Percentiles rank a stretch among this genome's conserved stretches.
Evolutionary conservation across 73 alveolate species (phyloP).

Genomic region (Blepharisma stoltei): DNA sequence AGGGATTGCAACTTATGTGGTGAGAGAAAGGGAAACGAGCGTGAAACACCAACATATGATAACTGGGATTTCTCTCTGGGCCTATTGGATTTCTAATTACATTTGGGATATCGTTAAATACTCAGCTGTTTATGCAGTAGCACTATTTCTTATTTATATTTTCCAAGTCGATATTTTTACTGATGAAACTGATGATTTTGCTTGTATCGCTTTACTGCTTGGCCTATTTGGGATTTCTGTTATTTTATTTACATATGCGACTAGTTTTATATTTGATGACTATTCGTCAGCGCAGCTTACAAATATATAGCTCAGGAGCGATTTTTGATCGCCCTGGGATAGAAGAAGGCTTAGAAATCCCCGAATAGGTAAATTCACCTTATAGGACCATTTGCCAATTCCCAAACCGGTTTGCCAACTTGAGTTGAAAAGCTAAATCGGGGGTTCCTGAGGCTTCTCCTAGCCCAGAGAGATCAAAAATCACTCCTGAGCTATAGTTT

Average conservation of each 20-base stretch:
- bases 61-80: conserved; percentile 73
- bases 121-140: conserved; percentile 53
- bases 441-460: too few relatives aligned
- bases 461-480: too few relatives aligned
- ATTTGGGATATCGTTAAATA: conserved; percentile 65
- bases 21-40: conserved; percentile 88
- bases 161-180: conserved; percentile 25
- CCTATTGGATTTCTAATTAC: conserved; percentile 84
- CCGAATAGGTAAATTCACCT: too few relatives aligned
- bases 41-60: conserved; percentile 85
- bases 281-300: conserved; percentile 69
- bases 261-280: conserved; percentile 62
- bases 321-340: too few relatives aligned
- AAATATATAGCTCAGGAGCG: conserved; percentile 47
- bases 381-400: too few relatives aligned
- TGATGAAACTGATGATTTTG: conserved; percentile 37
- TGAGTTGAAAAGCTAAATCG: too few relatives aligned
- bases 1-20: conserved; percentile 70
- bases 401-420: too few relatives aligned
- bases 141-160: conserved; percentile 24
- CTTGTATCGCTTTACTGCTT: conserved; percentile 55
- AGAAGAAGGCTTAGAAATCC: too few relatives aligned
- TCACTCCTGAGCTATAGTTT: too few relatives aligned
- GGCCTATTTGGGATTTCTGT: conserved; percentile 79
- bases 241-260: conserved; percentile 76